phyloP scores from a whole-genome alignment of 805 yeast species.

The Wickerhamomyces chaumierensis region DNA sequence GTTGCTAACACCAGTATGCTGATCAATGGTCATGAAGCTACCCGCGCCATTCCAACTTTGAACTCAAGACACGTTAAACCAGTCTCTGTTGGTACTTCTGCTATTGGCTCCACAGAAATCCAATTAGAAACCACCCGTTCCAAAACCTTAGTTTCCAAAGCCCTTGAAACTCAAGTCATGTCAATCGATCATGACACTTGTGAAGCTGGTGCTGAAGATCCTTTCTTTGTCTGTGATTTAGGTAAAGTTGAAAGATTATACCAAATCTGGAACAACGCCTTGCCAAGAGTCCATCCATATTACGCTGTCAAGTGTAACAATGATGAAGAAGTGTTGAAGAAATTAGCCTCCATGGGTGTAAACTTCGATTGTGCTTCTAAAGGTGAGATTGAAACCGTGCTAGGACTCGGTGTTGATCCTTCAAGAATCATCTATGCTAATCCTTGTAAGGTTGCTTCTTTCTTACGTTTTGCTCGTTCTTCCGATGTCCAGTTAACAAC shows the following conservation, averaged over 20 bases:
- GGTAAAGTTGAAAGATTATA: constrained; percentile 57
- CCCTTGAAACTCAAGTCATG: constrained; percentile 28
- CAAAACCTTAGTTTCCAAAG: constrained; percentile 25
- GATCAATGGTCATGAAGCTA: neutral
- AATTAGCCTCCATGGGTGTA: constrained; percentile 51
- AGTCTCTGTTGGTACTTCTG: no score
- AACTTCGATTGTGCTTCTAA: constrained; percentile 92
- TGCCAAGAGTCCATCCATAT: constrained; percentile 76
- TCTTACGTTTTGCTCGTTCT: constrained; percentile 57
- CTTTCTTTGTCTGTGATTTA: constrained; percentile 82
- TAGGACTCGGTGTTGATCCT: constrained; percentile 52
- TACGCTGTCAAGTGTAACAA: constrained; percentile 96
- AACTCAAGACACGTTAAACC: no score
- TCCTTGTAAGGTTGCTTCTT: constrained; percentile 86
- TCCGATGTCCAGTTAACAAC: constrained; percentile 61
- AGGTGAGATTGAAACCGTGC: constrained; percentile 62
- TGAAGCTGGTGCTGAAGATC: constrained; percentile 68
- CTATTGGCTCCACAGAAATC: neutral
- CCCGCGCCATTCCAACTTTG: no score
- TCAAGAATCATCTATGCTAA: constrained; percentile 77
- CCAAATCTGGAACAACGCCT: constrained; percentile 45
- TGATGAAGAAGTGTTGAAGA: constrained; percentile 43
- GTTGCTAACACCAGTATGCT: no score
- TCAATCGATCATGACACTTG: constrained; percentile 45
- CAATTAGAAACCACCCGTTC: constrained; percentile 21